phyloP scores from a whole-genome alignment of 1,284 basidiomycete genomes.

The Pseudozyma thailandica region DNA sequence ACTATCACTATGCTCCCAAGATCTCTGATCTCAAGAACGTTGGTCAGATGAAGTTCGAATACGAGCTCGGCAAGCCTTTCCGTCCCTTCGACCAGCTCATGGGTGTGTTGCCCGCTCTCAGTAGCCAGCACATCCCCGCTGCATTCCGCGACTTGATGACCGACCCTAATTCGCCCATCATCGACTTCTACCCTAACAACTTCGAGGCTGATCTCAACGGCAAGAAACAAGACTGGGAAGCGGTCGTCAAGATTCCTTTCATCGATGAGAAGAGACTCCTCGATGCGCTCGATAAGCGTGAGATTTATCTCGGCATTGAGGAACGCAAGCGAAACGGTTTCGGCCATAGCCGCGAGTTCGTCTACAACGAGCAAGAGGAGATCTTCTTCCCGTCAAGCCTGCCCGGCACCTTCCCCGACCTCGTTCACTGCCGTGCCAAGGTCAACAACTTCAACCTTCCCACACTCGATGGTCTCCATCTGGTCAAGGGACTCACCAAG shows the following conservation, averaged over 20 bases:
- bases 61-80: slow-evolving; percentile 89
- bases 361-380: slow-evolving; percentile 73
- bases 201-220: slow-evolving; percentile 96
- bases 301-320: slow-evolving; percentile 81
- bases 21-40: slow-evolving; percentile 82
- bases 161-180: slow-evolving; percentile 83
- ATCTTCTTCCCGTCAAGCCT: slow-evolving; percentile 86
- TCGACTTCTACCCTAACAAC: slow-evolving; percentile 91
- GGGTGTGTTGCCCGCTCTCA: slow-evolving; percentile 93
- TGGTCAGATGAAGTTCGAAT: slow-evolving; percentile 82
- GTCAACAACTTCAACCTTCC: slow-evolving; percentile 84
- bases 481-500: slow-evolving; percentile 85
- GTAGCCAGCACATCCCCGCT: slow-evolving; percentile 83
- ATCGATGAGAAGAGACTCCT: slow-evolving; percentile 86
- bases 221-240: slow-evolving; percentile 99
- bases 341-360: slow-evolving; percentile 83
- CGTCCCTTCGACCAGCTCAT: slow-evolving; percentile 95
- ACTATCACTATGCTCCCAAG: slow-evolving; percentile 87
- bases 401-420: slow-evolving; percentile 91
- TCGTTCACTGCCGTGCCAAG: slow-evolving; percentile 82
- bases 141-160: slow-evolving; percentile 94
- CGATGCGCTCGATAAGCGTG: slow-evolving; percentile 75
- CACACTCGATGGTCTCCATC: slow-evolving; percentile 80
- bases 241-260: slow-evolving; percentile 98
- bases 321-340: slow-evolving; percentile 82